Evolutionary conservation across 2,329 filamentous ascomycete species (phyloP), one percentile per base, ranked within the genome.

Genomic region (Thelonectria olida): DNA sequence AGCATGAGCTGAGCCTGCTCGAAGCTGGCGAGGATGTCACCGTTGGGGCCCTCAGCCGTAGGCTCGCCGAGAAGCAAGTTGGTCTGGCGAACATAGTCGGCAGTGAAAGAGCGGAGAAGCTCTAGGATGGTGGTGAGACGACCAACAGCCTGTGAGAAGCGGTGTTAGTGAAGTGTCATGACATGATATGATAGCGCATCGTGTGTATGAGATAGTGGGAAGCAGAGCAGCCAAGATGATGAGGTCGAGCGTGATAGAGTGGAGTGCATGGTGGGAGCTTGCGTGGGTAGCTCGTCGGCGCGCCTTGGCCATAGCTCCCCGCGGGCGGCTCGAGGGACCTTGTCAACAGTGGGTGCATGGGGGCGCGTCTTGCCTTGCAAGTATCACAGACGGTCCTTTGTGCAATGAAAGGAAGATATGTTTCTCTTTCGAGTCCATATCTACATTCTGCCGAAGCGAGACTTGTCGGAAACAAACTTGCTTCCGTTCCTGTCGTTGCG

Each of bases 1-100:
- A 20, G 39, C 52, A 79, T 76, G n/a, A 82, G 75, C 68, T 79
- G 77, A 74, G 79, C 78, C 82, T 77, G 81, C 61, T 88, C 85
- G 56, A 88, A 81, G 59, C 84, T 83, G 53, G 84, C 79, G 27
- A 85, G 76, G 36, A 79, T 68, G 51, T 80, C 77, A 34, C 80
- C 80, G 28, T 76, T 76, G 42, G 74, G 76, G 66, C 80, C 80
- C 64, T 86, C 84, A 69, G 79, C 80, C 50, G 81, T 83, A 71
- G 79, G 84, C 80, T 85, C 88, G 68, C 89, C 89, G 23, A 97
- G 86, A 48, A 97, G 87, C 7, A 92, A 89, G 76, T 94, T 93
- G 70, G 92, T 93, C 82, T 97, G 93, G 74, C 92, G 90, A 73
- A 96, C 87, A 80, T 97, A 97, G 70, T 94, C 92, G 72, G 88